Conservation (phyloP, 1,284 basidiomycete genomes). For the Trichosporon ovoides region DNA sequence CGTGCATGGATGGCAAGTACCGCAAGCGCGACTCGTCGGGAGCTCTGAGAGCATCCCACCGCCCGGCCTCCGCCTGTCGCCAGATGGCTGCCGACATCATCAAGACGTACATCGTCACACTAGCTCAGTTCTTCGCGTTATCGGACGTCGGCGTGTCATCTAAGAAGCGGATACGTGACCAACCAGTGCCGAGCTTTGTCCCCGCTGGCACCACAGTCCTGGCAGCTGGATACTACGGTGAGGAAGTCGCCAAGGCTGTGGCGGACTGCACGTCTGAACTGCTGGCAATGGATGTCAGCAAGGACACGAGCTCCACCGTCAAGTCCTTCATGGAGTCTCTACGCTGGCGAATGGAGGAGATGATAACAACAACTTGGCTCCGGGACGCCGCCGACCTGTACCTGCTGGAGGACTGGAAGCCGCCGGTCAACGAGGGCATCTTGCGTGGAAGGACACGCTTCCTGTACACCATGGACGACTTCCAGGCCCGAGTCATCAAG, state of each 20-base stretch:
- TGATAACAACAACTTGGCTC: slow-evolving; percentile 75
- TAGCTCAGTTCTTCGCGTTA: slow-evolving; percentile 85
- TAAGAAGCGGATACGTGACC: slow-evolving; percentile 17
- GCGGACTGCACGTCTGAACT: slow-evolving; percentile 81
- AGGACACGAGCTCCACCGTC: slow-evolving; percentile 63
- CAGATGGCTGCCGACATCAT: slow-evolving; percentile 89
- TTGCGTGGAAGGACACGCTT: slow-evolving; percentile 51
- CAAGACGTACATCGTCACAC: slow-evolving; percentile 74
- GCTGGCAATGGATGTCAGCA: slow-evolving; percentile 70
- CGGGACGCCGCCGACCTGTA: slow-evolving; percentile 81
- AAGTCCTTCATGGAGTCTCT: slow-evolving; percentile 72
- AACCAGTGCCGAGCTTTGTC: slow-evolving; percentile 57
- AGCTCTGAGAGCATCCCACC: slow-evolving; percentile 32
- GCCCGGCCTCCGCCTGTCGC: slow-evolving; percentile 75
- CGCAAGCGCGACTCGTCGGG: slow-evolving; percentile 54
- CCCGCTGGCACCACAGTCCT: slow-evolving; percentile 73
- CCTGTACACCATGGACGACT: slow-evolving; percentile 69
- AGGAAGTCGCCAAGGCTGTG: slow-evolving; percentile 74
- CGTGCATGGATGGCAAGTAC: slow-evolving; percentile 86
- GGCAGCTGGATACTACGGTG: slow-evolving; percentile 74
- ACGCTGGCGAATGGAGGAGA: slow-evolving; percentile 82
- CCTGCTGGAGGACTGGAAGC: slow-evolving; percentile 77
- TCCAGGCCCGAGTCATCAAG: slow-evolving; percentile 76
- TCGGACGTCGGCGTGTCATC: slow-evolving; percentile 63
- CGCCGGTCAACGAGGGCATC: slow-evolving; percentile 45